Base-by-base conservation (phyloP, 75 land plant genomes). In the Pseudotsuga menziesii region DNA sequence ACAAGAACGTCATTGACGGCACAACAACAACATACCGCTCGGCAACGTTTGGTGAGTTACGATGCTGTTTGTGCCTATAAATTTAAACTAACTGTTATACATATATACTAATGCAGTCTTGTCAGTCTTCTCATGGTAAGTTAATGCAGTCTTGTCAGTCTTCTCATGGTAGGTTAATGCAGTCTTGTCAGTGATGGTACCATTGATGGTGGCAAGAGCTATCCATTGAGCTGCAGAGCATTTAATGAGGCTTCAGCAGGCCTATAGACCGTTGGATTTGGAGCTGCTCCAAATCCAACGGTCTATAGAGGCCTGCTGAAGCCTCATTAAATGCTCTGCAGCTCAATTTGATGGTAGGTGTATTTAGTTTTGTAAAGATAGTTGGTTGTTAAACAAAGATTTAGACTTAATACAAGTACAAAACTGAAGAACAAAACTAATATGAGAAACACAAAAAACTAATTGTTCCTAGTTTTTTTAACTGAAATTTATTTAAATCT, bases 21-120 rank as follows among this genome's bases (percentile, higher is more conserved):
- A 70, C 74, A 75, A 85, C 86, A 54, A 90, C 92, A 6, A n/a
- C n/a, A n/a, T n/a, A n/a, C n/a, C n/a, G 60, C 41, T 80, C 92
- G 16, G 88, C 90, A n/a, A 88, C 90, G 8, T 82, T 90, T 3
- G 80, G 92, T 88, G 72, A 66, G 84, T 77, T 36, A 58, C 25
- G 1, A 0, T 27, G 60, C 1, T 20, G 0, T 1, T 58, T 58
- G 20, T 23, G 27, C 7, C 66, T 23, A 9, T 23, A 63, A 63
- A 13, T 63, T 63, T 27, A 63, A 63, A 13, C 25, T 1, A 17
- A 13, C 9, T 15, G 67, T 63, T 62, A 7, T 62, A 7, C 66
- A 8, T 22, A 62, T 26, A 26, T 22, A 17, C 5, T 4, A 26
- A 62, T n/a, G n/a, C n/a, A 62, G 15, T 15, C 66, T 7, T 22